These are phyloP conservation scores for Aspergillus nomiae DNA, from an alignment of 2,329 filamentous ascomycete species.

Conservation along the genomic window DNA sequence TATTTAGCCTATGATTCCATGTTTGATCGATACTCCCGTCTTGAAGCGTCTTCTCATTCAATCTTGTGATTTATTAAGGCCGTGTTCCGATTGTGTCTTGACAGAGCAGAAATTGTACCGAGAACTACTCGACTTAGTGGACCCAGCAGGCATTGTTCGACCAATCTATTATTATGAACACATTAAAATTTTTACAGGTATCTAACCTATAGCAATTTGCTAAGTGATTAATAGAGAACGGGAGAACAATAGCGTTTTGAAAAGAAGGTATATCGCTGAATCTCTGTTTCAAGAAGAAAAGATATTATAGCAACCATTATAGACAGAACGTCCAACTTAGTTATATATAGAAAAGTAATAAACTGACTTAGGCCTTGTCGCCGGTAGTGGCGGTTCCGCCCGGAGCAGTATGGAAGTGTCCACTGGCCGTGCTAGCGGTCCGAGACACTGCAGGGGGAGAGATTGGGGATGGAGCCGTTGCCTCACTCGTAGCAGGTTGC, in stretches of 20 bases:
- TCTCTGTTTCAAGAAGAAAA: not conserved
- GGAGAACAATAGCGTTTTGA: not conserved
- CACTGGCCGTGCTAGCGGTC: constrained; percentile 9
- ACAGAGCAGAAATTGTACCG: not conserved
- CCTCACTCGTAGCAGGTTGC: not conserved
- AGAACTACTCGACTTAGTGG: not conserved
- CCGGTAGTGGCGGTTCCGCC: constrained; percentile 8
- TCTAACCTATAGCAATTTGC: not conserved
- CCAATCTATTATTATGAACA: not conserved
- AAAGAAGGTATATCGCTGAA: constrained; percentile 3
- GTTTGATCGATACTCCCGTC: not conserved
- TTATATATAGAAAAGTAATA: not conserved
- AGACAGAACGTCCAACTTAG: not conserved
- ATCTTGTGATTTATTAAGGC: not conserved
- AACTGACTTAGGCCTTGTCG: constrained; percentile 9
- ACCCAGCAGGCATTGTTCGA: not conserved
- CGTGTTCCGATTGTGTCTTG: not conserved
- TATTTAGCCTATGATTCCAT: constrained; percentile 2
- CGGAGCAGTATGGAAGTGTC: constrained; percentile 4
- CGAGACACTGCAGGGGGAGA: constrained; percentile 12
- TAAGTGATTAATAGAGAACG: not conserved
- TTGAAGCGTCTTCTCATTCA: not conserved
- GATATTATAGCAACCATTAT: not conserved
- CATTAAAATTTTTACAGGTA: not conserved
- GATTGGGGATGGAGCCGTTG: constrained; percentile 4